A percentile compares a stretch with the other conserved stretches of the same genome.
Evolutionary conservation across 208 protist genomes (phyloP).

Genomic region (Porcisia deanei): DNA sequence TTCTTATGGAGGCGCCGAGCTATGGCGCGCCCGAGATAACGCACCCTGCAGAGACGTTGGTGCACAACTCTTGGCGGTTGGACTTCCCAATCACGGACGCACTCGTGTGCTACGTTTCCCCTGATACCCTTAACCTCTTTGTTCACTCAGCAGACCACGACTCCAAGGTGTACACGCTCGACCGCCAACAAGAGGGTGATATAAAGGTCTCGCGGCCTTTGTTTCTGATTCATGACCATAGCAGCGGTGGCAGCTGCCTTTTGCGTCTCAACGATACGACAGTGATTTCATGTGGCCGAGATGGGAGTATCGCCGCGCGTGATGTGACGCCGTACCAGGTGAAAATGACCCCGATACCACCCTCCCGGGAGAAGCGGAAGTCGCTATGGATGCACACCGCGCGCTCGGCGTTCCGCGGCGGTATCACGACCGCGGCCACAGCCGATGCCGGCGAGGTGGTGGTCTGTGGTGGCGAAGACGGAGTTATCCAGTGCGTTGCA

Average conservation of each 20-base stretch:
- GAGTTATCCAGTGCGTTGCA: conserved; percentile 24
- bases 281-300: conserved; percentile 62
- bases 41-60: conserved; percentile 38
- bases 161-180: conserved; percentile 82
- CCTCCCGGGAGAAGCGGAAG: conserved; percentile 80
- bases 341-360: conserved; percentile 62
- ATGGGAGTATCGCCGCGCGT: conserved; percentile 62
- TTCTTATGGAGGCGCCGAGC: conserved; percentile 42
- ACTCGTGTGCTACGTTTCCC: conserved; percentile 46
- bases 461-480: conserved; percentile 30
- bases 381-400: conserved; percentile 37
- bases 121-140: conserved; percentile 64
- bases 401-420: conserved; percentile 54
- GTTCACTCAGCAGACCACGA: conserved; percentile 82
- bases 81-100: conserved; percentile 76
- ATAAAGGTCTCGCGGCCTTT: conserved; percentile 61
- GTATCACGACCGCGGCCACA: conserved; percentile 39
- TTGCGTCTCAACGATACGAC: conserved; percentile 34
- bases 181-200: conserved; percentile 64
- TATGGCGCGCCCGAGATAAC: conserved; percentile 17
- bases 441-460: conserved; percentile 13
- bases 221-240: conserved; percentile 78
- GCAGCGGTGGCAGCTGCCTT: conserved; percentile 60
- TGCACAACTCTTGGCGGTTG: conserved; percentile 69
- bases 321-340: conserved; percentile 70